Percentiles rank a stretch among this genome's conserved stretches.
These are phyloP conservation scores for Pestalotiopsis sp. DNA, from an alignment of 2,329 filamentous ascomycete genomes.

Conservation along the genomic window DNA sequence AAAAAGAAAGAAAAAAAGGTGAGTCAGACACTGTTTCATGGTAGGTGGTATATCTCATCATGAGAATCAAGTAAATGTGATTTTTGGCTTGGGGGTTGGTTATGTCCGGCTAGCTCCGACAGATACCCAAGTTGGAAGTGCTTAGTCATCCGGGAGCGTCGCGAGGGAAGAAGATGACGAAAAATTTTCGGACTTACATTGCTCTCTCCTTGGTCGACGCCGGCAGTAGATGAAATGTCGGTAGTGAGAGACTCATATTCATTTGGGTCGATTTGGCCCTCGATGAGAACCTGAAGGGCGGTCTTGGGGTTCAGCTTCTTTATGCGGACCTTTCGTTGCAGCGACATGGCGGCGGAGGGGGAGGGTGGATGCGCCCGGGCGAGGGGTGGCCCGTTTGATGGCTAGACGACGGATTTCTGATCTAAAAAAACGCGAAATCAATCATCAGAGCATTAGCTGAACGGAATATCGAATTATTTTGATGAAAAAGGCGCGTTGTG, in stretches of 20 bases:
- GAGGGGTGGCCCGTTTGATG: slow-evolving; percentile 20
- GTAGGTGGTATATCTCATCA: neutral
- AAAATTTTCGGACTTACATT: slow-evolving; percentile 73
- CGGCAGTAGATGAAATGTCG: slow-evolving; percentile 87
- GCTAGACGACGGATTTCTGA: slow-evolving; percentile 56
- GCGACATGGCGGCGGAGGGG: slow-evolving; percentile 51
- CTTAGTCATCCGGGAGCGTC: slow-evolving; percentile 30
- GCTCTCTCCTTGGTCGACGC: slow-evolving; percentile 96
- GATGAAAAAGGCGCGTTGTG: slow-evolving; percentile 39
- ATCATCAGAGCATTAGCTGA: slow-evolving; percentile 62
- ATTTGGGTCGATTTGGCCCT: slow-evolving; percentile 85
- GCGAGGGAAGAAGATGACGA: neutral
- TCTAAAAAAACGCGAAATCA: slow-evolving; percentile 65
- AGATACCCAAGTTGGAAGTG: neutral
- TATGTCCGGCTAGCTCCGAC: neutral
- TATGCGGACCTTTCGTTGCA: slow-evolving; percentile 73
- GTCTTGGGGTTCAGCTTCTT: slow-evolving; percentile 94
- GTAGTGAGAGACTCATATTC: slow-evolving; percentile 86
- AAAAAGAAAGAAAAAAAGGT: slow-evolving; percentile 15
- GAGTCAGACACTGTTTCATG: slow-evolving; percentile 2
- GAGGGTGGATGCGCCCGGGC: slow-evolving; percentile 37
- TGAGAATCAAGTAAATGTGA: neutral
- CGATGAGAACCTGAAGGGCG: slow-evolving; percentile 81
- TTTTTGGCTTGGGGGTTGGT: neutral
- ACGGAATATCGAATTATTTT: slow-evolving; percentile 53